These are phyloP conservation scores for Prunus fruticosa DNA, from an alignment of 306 rosid species.

Conservation along the genomic window DNA sequence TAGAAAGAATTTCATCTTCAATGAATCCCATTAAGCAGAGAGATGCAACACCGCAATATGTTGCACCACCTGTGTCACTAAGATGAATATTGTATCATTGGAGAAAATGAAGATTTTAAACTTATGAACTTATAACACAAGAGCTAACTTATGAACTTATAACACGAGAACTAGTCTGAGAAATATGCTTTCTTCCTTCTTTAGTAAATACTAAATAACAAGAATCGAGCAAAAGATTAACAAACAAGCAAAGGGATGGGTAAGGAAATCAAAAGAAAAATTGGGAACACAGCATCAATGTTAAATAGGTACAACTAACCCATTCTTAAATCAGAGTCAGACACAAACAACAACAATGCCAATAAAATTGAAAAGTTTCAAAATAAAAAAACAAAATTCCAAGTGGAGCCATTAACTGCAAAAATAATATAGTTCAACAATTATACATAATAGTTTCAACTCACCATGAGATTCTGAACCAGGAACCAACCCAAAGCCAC, in stretches of 20 bases:
- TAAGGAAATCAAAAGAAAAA: not conserved
- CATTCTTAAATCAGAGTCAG: not conserved
- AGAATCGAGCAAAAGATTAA: not conserved
- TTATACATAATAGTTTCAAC: conserved; percentile 32
- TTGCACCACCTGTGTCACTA: conserved; percentile 90
- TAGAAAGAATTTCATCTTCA: conserved; percentile 66
- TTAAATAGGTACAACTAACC: not conserved
- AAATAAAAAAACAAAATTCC: not conserved
- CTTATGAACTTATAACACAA: not conserved
- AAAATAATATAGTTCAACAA: not conserved
- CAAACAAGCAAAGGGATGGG: not conserved
- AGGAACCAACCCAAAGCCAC: conserved; percentile 96
- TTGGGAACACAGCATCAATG: not conserved
- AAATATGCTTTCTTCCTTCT: not conserved
- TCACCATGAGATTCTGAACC: conserved; percentile 97
- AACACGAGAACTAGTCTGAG: not conserved
- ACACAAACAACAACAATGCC: not conserved
- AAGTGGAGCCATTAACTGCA: not conserved
- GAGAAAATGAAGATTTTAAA: conserved; percentile 25
- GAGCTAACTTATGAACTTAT: not conserved
- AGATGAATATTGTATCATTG: conserved; percentile 36
- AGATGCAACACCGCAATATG: conserved; percentile 87
- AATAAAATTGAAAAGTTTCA: not conserved
- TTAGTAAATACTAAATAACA: not conserved
- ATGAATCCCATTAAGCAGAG: conserved; percentile 83